Conservation (phyloP, 495 filamentous ascomycete species). For the Trichoderma orchidacearum region DNA sequence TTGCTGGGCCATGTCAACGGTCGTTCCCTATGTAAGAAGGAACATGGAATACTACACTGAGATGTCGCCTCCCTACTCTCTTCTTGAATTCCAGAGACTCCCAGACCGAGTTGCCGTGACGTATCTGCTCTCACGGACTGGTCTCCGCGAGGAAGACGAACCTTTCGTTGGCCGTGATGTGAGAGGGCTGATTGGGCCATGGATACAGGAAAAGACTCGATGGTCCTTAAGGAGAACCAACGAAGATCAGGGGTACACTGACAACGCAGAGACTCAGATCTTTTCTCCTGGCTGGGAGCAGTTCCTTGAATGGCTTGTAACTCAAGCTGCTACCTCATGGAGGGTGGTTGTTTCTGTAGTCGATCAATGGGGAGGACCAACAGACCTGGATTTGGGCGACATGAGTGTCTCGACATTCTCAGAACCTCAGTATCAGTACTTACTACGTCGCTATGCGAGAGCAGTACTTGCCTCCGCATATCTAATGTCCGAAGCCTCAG, state of each 20-base stretch:
- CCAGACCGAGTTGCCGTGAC: slow-evolving; percentile 50
- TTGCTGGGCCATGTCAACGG: slow-evolving; percentile 62
- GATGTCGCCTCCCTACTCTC: slow-evolving; percentile 36
- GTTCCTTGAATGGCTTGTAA: slow-evolving; percentile 64
- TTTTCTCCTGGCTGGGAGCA: slow-evolving; percentile 55
- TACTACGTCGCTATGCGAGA: slow-evolving; percentile 55
- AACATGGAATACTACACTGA: slow-evolving; percentile 72
- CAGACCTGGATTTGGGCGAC: slow-evolving; percentile 65
- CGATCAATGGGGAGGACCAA: slow-evolving; percentile 67
- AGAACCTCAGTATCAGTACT: slow-evolving; percentile 35
- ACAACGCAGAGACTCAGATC: slow-evolving; percentile 4
- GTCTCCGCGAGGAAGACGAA: slow-evolving; percentile 22
- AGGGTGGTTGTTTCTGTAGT: slow-evolving; percentile 45
- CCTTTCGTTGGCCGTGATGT: slow-evolving; percentile 53
- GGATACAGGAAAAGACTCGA: slow-evolving; percentile 59
- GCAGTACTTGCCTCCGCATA: slow-evolving; percentile 63
- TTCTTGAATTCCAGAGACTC: slow-evolving; percentile 48
- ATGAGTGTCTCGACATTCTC: slow-evolving; percentile 40
- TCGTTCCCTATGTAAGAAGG: slow-evolving; percentile 68
- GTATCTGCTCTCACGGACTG: slow-evolving; percentile 52
- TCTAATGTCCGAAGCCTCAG: slow-evolving; percentile 43
- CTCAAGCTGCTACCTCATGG: slow-evolving; percentile 42
- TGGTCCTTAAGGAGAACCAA: slow-evolving; percentile 28
- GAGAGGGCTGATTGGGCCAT: slow-evolving; percentile 63
- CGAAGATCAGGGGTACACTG: background rate